Conservation (phyloP, 2,329 filamentous ascomycete genomes). For the Plectosphaerella cucumerina region DNA sequence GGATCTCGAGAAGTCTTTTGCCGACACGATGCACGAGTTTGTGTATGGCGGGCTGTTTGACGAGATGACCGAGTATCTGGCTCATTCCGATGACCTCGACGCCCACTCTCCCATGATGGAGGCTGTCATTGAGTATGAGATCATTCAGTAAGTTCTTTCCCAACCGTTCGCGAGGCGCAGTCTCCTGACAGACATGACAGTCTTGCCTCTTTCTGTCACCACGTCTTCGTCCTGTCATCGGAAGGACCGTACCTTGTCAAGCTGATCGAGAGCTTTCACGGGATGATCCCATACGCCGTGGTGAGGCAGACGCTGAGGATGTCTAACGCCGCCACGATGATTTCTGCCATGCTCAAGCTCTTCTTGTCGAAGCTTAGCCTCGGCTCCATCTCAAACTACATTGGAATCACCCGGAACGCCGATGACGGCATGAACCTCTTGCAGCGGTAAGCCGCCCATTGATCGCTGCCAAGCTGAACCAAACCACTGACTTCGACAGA, state of each 20-base stretch:
- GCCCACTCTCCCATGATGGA: conserved; percentile 58
- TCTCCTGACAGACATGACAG: conserved; percentile 33
- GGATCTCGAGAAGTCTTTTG: conserved; percentile 61
- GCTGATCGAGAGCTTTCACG: conserved; percentile 66
- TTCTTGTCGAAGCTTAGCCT: conserved; percentile 76
- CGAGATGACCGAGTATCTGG: conserved; percentile 57
- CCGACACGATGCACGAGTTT: conserved; percentile 60
- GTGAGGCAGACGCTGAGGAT: conserved; percentile 70
- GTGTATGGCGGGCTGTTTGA: conserved; percentile 67
- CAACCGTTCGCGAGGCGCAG: not conserved
- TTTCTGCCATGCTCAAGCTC: conserved; percentile 68
- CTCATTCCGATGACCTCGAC: conserved; percentile 58
- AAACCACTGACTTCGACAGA: conserved; percentile 28
- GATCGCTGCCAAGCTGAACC: not conserved
- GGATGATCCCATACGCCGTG: conserved; percentile 66
- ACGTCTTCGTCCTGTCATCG: conserved; percentile 67
- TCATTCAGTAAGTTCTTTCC: conserved; percentile 57
- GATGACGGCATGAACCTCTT: conserved; percentile 79
- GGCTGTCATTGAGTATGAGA: conserved; percentile 60
- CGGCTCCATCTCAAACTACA: conserved; percentile 72
- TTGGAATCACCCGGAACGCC: conserved; percentile 65
- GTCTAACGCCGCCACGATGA: conserved; percentile 79
- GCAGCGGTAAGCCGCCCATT: conserved; percentile 53
- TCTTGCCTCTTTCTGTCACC: conserved; percentile 69
- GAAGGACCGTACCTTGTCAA: conserved; percentile 72